A percentile compares a stretch with the other conserved stretches of the same genome.
Conservation (phyloP, 2,329 filamentous ascomycete species). For the Beauveria australis region DNA sequence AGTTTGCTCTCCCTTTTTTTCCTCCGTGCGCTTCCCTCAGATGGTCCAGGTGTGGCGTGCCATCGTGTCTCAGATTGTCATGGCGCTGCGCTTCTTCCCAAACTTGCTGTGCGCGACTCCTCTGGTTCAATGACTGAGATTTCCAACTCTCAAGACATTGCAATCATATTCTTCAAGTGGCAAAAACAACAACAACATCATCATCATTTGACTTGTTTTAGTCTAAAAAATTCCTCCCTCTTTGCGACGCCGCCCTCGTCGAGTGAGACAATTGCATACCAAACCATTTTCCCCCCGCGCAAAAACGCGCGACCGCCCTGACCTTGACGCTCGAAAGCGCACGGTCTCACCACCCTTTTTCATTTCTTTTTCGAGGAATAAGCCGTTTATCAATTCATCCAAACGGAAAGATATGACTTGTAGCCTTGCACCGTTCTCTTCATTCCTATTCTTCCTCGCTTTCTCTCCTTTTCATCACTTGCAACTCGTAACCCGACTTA, state of each 20-base stretch:
- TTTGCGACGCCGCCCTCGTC: background rate
- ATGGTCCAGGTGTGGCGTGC: background rate
- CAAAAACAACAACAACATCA: too few relatives aligned
- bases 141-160: too few relatives aligned
- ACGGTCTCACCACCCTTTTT: background rate
- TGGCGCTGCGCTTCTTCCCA: background rate
- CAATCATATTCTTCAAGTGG: too few relatives aligned
- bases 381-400: too few relatives aligned
- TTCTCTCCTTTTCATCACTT: background rate
- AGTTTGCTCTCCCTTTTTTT: background rate
- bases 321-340: background rate
- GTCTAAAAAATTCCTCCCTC: too few relatives aligned
- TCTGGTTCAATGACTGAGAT: too few relatives aligned
- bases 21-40: background rate
- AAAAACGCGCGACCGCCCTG: background rate
- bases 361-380: background rate
- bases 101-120: background rate
- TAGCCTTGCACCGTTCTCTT: background rate
- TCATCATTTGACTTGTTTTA: too few relatives aligned
- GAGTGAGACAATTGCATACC: constrained; percentile 6
- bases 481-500: too few relatives aligned
- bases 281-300: background rate
- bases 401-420: too few relatives aligned
- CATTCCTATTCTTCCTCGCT: background rate
- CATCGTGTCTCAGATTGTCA: background rate